phyloP scores from a whole-genome alignment of 768 basidiomycete genomes.

The Russula sp. region DNA sequence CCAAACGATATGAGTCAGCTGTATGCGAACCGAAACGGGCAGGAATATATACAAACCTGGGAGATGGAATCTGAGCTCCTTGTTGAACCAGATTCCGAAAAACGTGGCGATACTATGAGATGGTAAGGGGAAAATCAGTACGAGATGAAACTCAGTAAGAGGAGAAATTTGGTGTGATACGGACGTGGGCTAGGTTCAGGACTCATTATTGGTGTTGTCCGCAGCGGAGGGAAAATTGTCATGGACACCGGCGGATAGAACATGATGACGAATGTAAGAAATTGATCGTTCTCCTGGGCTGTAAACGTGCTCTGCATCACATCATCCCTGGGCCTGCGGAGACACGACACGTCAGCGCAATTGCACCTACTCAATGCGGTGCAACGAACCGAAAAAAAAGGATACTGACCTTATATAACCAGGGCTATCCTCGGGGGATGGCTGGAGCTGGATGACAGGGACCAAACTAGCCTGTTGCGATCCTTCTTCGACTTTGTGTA shows the following conservation, averaged over 20 bases:
- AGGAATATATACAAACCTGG: conserved; percentile 13
- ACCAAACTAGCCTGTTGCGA: background rate
- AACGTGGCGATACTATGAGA: background rate
- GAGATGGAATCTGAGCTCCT: conserved; percentile 18
- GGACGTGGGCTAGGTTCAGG: background rate
- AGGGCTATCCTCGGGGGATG: conserved; percentile 12
- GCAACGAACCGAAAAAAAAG: background rate
- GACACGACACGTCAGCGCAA: background rate
- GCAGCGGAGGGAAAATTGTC: background rate
- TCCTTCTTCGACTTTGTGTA: conserved; percentile 4
- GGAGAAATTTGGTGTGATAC: background rate
- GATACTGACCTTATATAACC: conserved; percentile 9
- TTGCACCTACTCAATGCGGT: background rate
- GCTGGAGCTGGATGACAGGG: conserved; percentile 1
- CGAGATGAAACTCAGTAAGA: background rate
- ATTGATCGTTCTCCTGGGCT: background rate
- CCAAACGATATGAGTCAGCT: background rate
- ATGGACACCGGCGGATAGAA: conserved; percentile 10
- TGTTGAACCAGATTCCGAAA: conserved; percentile 14
- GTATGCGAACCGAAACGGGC: background rate
- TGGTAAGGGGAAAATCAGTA: background rate
- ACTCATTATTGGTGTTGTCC: background rate
- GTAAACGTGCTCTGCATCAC: conserved; percentile 18
- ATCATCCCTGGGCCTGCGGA: conserved; percentile 1
- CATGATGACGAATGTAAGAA: conserved; percentile 18